Base-by-base conservation (phyloP, 2,329 filamentous ascomycete genomes). In the Neurospora sp. region DNA sequence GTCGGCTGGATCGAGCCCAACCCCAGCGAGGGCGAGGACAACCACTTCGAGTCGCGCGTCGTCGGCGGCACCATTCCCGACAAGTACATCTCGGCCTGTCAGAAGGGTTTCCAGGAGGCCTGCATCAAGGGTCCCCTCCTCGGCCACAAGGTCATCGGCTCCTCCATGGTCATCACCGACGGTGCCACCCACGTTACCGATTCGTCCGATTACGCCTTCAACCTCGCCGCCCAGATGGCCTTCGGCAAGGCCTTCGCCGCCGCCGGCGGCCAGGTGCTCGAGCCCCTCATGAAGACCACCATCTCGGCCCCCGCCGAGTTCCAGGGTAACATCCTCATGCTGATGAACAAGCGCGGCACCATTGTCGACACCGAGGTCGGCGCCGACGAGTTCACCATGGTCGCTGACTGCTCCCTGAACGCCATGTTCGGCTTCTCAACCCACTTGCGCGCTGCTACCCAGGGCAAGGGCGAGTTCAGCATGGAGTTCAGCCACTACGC, bases 401-500 rank as follows among this genome's bases (percentile, higher is more conserved):
- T 90, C 70, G 94, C 93, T 36, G 96, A 98, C 82, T 97, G 93
- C 84, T 94, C 91, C 79, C 82, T 99, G 79, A 97, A 98, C 80
- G 89, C 91, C 79, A 99, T 99, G 96, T 99, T 99, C 80, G 96
- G 96, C 73, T 98, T 99, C 83, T 94, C 90, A 77, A 92, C 90
- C 58, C 92, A 97, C 81, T 82, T 99, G 75, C 88, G 96, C 76
- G 96, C 96, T 15, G 92, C 94, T 28, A 98, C 94, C 2, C 96
- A 99, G 83, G 96, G 96, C 73, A 99, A 99, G 86, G 96, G 96
- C 77, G 96, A 99, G 84, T 99, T 97, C 79, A 91, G 88, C 77
- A 98, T 99, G 96, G 96, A 99, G 82, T 99, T 99, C 78, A 96
- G 92, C 81, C 96, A 98, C 83, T 99, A 99, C 78, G 89, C 92